Evolutionary conservation across 1,284 basidiomycete genomes (phyloP).

Genomic region (Apiotrichum domesticum): DNA sequence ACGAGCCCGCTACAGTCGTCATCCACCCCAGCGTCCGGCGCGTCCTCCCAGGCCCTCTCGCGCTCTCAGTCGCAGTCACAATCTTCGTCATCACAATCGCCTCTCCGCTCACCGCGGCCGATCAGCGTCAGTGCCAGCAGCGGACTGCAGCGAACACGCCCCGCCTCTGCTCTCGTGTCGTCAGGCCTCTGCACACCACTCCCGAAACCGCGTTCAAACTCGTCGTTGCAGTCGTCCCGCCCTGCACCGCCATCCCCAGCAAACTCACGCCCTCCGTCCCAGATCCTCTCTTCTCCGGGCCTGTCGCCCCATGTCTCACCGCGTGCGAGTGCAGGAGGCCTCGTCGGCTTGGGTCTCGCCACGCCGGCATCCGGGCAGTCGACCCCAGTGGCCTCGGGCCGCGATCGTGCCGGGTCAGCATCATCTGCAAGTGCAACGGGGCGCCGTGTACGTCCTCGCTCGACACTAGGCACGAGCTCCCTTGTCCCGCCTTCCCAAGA

Average conservation of each 20-base stretch:
- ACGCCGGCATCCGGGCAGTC: not conserved
- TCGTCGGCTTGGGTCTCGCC: not conserved
- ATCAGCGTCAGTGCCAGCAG: not conserved
- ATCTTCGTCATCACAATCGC: not conserved
- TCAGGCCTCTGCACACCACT: not conserved
- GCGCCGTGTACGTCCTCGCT: constrained; percentile 6
- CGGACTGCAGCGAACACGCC: not conserved
- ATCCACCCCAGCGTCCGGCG: not conserved
- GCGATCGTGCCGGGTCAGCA: constrained; percentile 6
- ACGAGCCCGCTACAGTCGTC: not conserved
- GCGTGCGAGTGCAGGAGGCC: not conserved
- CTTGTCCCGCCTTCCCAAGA: not conserved
- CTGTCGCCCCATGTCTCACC: constrained; percentile 7
- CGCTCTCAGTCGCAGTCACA: not conserved
- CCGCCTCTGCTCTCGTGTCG: not conserved
- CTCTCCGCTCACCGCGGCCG: not conserved
- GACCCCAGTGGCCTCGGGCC: not conserved
- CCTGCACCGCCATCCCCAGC: constrained; percentile 39
- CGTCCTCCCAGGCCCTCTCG: too few relatives aligned
- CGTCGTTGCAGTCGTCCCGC: constrained; percentile 26
- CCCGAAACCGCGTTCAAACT: constrained; percentile 23
- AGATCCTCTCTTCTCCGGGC: constrained; percentile 14
- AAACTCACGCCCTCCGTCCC: constrained; percentile 27
- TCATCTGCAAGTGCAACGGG: not conserved
- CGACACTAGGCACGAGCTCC: constrained; percentile 7